These are phyloP conservation scores for Erysimum pusillum DNA, from an alignment of 441 rosid genomes.

Conservation along the genomic window DNA sequence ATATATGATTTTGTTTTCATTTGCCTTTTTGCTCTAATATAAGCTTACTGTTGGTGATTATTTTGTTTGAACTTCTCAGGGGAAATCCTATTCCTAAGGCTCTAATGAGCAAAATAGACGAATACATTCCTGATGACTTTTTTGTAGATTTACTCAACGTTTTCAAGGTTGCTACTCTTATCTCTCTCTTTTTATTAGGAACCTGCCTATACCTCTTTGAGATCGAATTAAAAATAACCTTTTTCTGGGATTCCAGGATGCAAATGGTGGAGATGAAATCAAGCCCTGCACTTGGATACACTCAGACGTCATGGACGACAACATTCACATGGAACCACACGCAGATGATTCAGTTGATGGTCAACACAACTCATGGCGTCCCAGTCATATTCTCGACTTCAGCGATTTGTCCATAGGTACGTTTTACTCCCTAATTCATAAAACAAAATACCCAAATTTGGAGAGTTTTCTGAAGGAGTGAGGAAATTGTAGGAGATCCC, in stretches of 20 bases:
- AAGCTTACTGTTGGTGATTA: conserved; percentile 9
- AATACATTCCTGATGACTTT: conserved; percentile 83
- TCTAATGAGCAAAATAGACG: conserved; percentile 75
- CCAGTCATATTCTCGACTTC: conserved; percentile 84
- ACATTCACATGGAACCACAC: conserved; percentile 78
- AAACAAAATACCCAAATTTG: neutral
- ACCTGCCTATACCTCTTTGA: neutral
- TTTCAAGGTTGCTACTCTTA: conserved; percentile 62
- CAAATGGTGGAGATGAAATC: conserved; percentile 48
- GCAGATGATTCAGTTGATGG: conserved; percentile 43
- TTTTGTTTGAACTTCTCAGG: conserved; percentile 57
- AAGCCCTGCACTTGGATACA: conserved; percentile 92
- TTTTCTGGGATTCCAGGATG: conserved; percentile 55
- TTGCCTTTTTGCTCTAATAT: conserved; percentile 32
- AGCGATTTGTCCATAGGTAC: conserved; percentile 82
- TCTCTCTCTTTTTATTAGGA: conserved; percentile 12
- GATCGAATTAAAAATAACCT: conserved; percentile 2
- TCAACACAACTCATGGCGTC: conserved; percentile 67
- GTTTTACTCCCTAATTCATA: conserved; percentile 21
- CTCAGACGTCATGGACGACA: conserved; percentile 95
- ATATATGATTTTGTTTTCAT: conserved; percentile 13
- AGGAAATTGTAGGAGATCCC: conserved; percentile 79
- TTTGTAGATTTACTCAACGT: conserved; percentile 56
- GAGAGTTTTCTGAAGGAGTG: conserved; percentile 26
- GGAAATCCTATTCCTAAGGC: conserved; percentile 83